Conservation (phyloP, 163 green algal genomes). For the Volvox carteri region DNA sequence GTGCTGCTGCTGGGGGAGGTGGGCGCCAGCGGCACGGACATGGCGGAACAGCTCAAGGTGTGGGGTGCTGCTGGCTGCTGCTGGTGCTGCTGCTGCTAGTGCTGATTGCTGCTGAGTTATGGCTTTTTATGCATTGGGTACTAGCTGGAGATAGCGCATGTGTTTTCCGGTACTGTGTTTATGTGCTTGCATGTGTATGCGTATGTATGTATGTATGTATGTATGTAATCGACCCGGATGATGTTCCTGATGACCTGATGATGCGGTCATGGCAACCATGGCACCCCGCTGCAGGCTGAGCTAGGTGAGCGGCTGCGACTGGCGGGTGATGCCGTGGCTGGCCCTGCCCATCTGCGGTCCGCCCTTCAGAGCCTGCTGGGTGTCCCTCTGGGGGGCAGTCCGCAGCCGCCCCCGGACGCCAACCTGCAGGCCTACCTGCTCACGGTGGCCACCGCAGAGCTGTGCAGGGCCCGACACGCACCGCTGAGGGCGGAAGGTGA, state of each 20-base stretch:
- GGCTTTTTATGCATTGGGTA: too few relatives aligned
- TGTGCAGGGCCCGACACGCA: slow-evolving; percentile 55
- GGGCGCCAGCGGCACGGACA: slow-evolving; percentile 63
- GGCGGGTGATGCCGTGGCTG: slow-evolving; percentile 46
- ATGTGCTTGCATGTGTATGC: too few relatives aligned
- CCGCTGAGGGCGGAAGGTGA: slow-evolving; percentile 57
- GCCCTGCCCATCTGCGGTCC: slow-evolving; percentile 46
- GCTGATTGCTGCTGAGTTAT: too few relatives aligned
- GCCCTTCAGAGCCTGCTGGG: slow-evolving; percentile 48
- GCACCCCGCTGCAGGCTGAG: slow-evolving; percentile 65
- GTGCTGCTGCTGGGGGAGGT: slow-evolving; percentile 72
- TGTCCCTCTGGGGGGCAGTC: neutral
- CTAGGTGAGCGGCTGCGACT: slow-evolving; percentile 62
- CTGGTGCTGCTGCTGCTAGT: neutral
- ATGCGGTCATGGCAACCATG: too few relatives aligned
- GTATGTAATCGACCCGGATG: too few relatives aligned
- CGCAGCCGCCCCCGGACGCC: slow-evolving; percentile 57
- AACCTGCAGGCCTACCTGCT: slow-evolving; percentile 65
- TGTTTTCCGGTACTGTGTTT: too few relatives aligned
- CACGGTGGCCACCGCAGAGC: slow-evolving; percentile 62
- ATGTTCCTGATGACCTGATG: too few relatives aligned
- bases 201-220: too few relatives aligned
- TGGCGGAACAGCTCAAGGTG: slow-evolving; percentile 74
- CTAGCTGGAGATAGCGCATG: too few relatives aligned
- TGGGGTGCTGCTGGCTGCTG: neutral